Conservation (phyloP, 139 green algal genomes). For the Picochlorum sp. region DNA sequence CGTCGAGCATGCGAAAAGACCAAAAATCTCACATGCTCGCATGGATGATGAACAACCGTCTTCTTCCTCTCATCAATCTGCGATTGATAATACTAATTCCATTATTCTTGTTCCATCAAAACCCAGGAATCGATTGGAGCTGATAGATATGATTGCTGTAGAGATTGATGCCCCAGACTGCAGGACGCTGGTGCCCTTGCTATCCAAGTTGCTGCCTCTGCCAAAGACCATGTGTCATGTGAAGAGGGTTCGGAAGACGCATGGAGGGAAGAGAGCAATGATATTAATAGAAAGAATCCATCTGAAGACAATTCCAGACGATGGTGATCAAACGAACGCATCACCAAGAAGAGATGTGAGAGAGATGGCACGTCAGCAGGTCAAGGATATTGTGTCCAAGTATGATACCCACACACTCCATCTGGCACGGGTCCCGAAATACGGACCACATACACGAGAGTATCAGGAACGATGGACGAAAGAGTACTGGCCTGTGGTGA, state of each 20-base stretch:
- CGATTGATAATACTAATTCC: too few species aligned
- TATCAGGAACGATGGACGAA: constrained; percentile 50
- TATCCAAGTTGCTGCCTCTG: neutral
- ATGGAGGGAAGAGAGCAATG: neutral
- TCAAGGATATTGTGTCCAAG: neutral
- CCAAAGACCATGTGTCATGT: neutral
- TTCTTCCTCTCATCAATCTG: too few species aligned
- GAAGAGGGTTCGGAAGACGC: constrained; percentile 1
- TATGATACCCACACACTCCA: constrained; percentile 2
- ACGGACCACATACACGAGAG: constrained; percentile 37
- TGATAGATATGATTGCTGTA: neutral
- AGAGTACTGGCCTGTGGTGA: constrained; percentile 62
- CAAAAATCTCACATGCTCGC: too few species aligned
- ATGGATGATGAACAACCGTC: too few species aligned
- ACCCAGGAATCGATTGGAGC: neutral
- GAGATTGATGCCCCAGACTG: neutral
- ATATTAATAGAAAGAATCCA: neutral
- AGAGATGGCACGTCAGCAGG: too few species aligned
- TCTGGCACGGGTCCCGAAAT: constrained; percentile 28
- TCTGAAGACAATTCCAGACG: neutral
- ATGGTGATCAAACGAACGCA: too few species aligned
- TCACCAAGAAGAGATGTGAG: too few species aligned
- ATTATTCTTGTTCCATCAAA: neutral
- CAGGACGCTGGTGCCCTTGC: neutral
- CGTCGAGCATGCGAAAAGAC: too few species aligned